Evolutionary conservation across 495 filamentous ascomycete species (phyloP), one percentile per base, ranked within the genome.

Genomic region (Penicillium argentinense): DNA sequence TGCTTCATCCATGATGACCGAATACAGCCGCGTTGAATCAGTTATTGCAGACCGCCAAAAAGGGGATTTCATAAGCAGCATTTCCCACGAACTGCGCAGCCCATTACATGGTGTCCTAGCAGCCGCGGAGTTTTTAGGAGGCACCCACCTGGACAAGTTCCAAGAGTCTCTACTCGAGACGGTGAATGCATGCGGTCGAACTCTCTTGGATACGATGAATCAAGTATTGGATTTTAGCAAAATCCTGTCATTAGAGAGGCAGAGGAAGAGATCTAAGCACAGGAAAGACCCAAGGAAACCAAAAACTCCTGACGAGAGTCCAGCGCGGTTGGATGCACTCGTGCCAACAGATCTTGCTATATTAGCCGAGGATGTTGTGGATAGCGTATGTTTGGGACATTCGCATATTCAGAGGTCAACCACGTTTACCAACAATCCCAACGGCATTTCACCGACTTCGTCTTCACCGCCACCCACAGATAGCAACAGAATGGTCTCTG

Each of bases 61-160:
- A 55, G 73, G 74, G 1, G 82, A 83, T 41, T 83, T 87, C 53
- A 82, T 88, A 22, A 79, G 79, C 2, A 83, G 76, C 17, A 80
- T 88, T 11, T 84, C 79, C 25, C 84, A 88, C 53, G 84, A 88
- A 53, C 63, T 87, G 16, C 72, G 84, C 9, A 80, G 74, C 1
- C 84, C 84, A 2, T 59, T 88, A 12, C 81, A 85, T 51, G 82
- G 82, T 2, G 80, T 85, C 25, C 52, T 85, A 1, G 79, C 76
- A 1, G 77, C 72, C 44, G 71, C 72, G 8, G 83, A 87, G 54
- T 74, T 88, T 39, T 61, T 88, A 8, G 63, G 72, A 13, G 79
- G 81, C 22, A 75, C 66, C 66, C 14, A 60, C 70, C n/a, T 69
- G 73, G 43, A 60, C 46, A 24, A 68, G 68, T 54, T 77, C 76